Base-by-base conservation (phyloP, 2,329 filamentous ascomycete species). In the Xylaria sp. region DNA sequence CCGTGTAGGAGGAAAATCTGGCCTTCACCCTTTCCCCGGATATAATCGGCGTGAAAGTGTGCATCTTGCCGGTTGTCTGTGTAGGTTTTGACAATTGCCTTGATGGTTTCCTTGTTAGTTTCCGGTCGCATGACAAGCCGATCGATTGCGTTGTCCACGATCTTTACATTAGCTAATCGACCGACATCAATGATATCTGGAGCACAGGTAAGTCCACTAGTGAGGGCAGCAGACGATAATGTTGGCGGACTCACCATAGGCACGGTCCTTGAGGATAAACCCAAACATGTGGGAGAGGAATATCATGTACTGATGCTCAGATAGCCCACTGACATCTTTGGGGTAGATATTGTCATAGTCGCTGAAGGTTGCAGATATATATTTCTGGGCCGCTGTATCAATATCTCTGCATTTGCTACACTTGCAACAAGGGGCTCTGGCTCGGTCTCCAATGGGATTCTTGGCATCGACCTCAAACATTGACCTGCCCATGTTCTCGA, bases 21-120 rank as follows among this genome's bases (percentile, higher is more conserved):
- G n/a, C 63, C 65, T 37, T 66, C 57, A 15, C 65, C 65, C 49
- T 66, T 67, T 15, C 63, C 63, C n/a, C 55, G 52, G 28, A 67
- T 67, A 28, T 62, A 67, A 54, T 67, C 64, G 4, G 65, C 65
- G 14, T 50, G 63, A 11, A 54, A 60, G 35, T 28, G 31, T 38
- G 53, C 61, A 4, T 42, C 43, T 52, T 63, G 55, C 17, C 55
- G 42, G 9, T 35, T 55, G 14, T 67, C 64, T 0, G 52, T 56
- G 38, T 64, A 67, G 1, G 61, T 63, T 56, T 62, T 50, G 14
- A 64, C 65, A 25, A 65, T 67, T 1, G 65, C 65, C 53, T 67
- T 67, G 11, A 67, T 65, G 2, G 62, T 58, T 3, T 58, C 52
- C 42, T 63, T 67, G 37, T 65, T 65, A 15, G 56, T 43, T 40